phyloP scores from a whole-genome alignment of 2,329 filamentous ascomycete species.

The Dactylellina sp. region DNA sequence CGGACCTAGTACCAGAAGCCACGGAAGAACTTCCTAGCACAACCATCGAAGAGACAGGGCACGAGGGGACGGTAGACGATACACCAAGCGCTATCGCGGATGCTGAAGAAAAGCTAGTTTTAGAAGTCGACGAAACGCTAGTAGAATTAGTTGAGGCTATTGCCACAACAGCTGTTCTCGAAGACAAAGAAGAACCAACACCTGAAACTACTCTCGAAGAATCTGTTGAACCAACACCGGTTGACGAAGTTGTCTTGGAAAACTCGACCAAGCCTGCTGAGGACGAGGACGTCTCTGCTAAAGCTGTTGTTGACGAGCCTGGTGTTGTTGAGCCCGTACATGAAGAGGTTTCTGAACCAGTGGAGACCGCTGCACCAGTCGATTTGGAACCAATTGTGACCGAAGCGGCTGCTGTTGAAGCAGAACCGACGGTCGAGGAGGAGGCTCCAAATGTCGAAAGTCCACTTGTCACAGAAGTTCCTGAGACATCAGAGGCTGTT shows the following conservation, averaged over 20 bases:
- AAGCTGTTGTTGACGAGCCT: constrained; percentile 18
- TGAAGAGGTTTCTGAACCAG: constrained; percentile 24
- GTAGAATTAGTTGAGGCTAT: neutral
- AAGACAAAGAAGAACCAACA: constrained; percentile 26
- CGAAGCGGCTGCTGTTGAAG: constrained; percentile 12
- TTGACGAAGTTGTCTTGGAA: constrained; percentile 36
- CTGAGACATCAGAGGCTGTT: constrained; percentile 39
- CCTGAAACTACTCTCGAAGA: constrained; percentile 21
- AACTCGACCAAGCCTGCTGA: constrained; percentile 15
- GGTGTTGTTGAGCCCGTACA: constrained; percentile 15
- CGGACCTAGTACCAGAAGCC: constrained; percentile 3
- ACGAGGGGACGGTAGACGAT: constrained; percentile 3
- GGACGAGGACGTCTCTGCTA: constrained; percentile 18
- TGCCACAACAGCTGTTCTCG: neutral
- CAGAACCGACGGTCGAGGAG: neutral
- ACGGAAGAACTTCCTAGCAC: constrained; percentile 6
- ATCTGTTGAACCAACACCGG: constrained; percentile 14
- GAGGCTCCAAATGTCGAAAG: constrained; percentile 24
- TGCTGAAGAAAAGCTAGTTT: constrained; percentile 17
- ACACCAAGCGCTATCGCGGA: neutral
- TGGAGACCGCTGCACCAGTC: constrained; percentile 11
- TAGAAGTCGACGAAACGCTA: constrained; percentile 11
- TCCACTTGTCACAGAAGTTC: constrained; percentile 28
- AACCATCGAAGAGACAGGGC: constrained; percentile 3
- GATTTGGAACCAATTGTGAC: constrained; percentile 19